Conservation (phyloP, 306 rosid species). For the Crotalaria pallida region DNA sequence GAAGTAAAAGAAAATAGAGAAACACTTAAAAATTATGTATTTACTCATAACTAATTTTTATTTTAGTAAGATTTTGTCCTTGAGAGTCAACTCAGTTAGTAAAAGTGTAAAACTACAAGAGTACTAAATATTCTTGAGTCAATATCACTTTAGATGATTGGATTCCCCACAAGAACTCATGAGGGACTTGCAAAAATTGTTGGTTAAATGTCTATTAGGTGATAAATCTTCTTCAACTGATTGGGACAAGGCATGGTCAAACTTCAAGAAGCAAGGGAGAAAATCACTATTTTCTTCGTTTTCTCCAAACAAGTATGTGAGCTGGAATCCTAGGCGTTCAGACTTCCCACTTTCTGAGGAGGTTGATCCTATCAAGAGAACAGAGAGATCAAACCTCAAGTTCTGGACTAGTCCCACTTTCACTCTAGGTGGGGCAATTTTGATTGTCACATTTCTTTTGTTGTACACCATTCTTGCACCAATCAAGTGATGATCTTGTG, state of each 20-base stretch:
- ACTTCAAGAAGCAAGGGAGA: constrained; percentile 66
- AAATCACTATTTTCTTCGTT: constrained; percentile 51
- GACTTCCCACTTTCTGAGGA: constrained; percentile 76
- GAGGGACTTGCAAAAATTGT: neutral
- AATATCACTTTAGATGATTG: too few relatives aligned
- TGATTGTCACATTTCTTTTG: constrained; percentile 66
- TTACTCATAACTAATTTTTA: neutral
- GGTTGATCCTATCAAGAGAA: constrained; percentile 82
- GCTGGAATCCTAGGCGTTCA: constrained; percentile 74
- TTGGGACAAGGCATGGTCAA: constrained; percentile 95
- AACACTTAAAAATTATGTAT: neutral
- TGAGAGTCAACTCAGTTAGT: too few relatives aligned
- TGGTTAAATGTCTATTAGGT: constrained; percentile 36
- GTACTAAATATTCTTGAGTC: too few relatives aligned
- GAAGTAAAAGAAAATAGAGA: neutral
- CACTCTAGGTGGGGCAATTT: constrained; percentile 69
- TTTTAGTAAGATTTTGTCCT: too few relatives aligned
- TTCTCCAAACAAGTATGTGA: constrained; percentile 81
- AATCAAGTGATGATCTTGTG: constrained; percentile 35
- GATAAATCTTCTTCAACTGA: constrained; percentile 73
- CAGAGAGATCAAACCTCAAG: constrained; percentile 82
- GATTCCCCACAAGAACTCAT: neutral
- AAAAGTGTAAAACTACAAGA: too few relatives aligned
- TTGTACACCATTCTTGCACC: constrained; percentile 83
- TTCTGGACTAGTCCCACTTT: constrained; percentile 87